Base-by-base conservation (phyloP, 2,329 filamentous ascomycete genomes). In the Fusarium chlamydosporum region DNA sequence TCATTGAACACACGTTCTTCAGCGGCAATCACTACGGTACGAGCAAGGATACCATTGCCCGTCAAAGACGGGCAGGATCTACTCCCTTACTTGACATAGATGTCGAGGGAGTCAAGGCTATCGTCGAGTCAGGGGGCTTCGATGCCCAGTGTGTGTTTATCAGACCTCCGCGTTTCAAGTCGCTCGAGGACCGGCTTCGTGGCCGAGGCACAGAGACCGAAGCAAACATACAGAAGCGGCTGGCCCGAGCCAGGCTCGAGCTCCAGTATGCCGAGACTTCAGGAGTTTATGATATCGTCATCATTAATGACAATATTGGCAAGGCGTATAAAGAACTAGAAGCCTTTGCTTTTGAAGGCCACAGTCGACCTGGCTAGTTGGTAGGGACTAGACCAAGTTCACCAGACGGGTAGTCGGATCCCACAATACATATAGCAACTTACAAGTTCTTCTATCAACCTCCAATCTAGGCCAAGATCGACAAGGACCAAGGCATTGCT, bases 21-120 rank as follows among this genome's bases (percentile, higher is more conserved):
- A 50, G 33, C 11, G 46, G 46, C 33, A 27, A 50, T 35, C 7
- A 50, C 15, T 35, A 50, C 8, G 33, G 46, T 12, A 50, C 46
- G 12, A 50, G 46, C 33, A 50, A 50, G 34, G 20, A 37, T 15
- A 18, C 33, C 2, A 12, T 50, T 27, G 9, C 46, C 6, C 11
- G 23, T 10, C 23, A 35, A 20, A 34, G 11, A 13, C 9, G 16
- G 3, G 15, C n/a, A 18, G 20, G 23, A 2, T 37, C 16, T 11
- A 29, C n/a, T 37, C 13, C n/a, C 2, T 23, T 50, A 15, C 34
- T 50, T 13, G 23, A 50, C 13, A 50, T 50, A 12, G 47, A 50
- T 12, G 35, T 50, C 16, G 34, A 50, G 26, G 47, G 34, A 18
- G 47, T 50, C 10, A 29, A 38, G 9, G 11, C 10, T 7, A 38